Conservation (phyloP, 176 grass and related monocot species). For the Paspalum notatum region DNA sequence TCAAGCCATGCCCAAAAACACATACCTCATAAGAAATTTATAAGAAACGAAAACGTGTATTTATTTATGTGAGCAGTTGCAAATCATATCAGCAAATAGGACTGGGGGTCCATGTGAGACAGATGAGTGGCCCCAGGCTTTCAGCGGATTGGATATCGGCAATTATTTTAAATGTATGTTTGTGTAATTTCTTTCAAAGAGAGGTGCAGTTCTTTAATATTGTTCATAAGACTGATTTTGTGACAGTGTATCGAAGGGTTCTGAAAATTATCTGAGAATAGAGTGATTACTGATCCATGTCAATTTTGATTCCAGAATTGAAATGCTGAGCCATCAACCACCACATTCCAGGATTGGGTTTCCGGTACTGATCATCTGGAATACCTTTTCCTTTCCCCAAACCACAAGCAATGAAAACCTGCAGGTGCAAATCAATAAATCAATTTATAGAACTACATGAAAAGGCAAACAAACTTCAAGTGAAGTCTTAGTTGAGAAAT, state of each 20-base stretch:
- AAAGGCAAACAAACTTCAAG: conserved; percentile 15
- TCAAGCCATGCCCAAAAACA: neutral
- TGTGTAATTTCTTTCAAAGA: neutral
- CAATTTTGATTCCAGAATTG: conserved; percentile 72
- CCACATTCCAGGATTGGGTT: conserved; percentile 93
- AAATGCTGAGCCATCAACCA: conserved; percentile 76
- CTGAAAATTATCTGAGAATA: neutral
- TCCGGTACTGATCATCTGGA: conserved; percentile 68
- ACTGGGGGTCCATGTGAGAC: neutral
- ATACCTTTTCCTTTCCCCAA: conserved; percentile 57
- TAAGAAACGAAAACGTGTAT: neutral
- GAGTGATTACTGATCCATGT: conserved; percentile 74
- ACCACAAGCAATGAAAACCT: conserved; percentile 95
- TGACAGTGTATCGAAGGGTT: neutral
- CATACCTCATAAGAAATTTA: neutral
- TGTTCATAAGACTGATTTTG: neutral
- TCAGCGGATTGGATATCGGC: neutral
- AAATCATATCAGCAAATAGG: neutral
- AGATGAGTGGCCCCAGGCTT: neutral
- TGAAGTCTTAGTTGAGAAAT: neutral
- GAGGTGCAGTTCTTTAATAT: neutral
- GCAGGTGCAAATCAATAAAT: conserved; percentile 42
- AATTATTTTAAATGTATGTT: neutral
- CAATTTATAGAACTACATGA: conserved; percentile 19
- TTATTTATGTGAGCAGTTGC: neutral